phyloP scores from a whole-genome alignment of 805 yeast genomes.

The Saturnispora halmiae region DNA sequence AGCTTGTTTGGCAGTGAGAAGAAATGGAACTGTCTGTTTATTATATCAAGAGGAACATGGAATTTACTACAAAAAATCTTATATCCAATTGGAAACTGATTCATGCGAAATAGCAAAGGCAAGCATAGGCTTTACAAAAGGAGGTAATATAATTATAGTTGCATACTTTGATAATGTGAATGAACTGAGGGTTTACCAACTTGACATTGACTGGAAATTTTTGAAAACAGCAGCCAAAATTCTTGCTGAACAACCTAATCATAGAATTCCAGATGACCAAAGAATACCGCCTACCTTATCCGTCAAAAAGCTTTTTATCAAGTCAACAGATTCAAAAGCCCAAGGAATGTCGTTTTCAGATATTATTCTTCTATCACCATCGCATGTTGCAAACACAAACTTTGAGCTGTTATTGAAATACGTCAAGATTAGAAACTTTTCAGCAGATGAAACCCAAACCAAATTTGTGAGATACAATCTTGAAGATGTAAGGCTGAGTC shows the following conservation, averaged over 20 bases:
- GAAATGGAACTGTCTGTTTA: conserved; percentile 49
- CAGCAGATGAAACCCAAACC: conserved; percentile 15
- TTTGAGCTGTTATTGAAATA: conserved; percentile 41
- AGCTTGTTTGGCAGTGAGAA: conserved; percentile 59
- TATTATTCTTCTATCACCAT: conserved; percentile 39
- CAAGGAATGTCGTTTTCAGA: conserved; percentile 17
- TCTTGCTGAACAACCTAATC: conserved; percentile 39
- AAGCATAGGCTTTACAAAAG: conserved; percentile 44
- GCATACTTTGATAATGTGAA: conserved; percentile 32
- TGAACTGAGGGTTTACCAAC: conserved; percentile 33
- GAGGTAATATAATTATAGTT: conserved; percentile 37
- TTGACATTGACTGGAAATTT: conserved; percentile 49
- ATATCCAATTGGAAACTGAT: conserved; percentile 23
- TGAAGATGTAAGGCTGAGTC: conserved; percentile 13
- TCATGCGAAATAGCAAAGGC: conserved; percentile 26
- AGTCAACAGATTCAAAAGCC: conserved; percentile 16
- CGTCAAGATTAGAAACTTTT: conserved; percentile 20
- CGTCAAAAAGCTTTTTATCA: conserved; percentile 26
- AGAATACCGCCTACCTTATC: conserved; percentile 34
- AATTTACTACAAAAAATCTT: conserved; percentile 42
- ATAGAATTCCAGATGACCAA: conserved; percentile 39
- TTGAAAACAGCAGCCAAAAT: conserved; percentile 38
- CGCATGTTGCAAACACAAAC: conserved; percentile 32
- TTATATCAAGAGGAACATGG: conserved; percentile 60
- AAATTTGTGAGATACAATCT: conserved; percentile 22